A percentile compares a stretch with the other conserved stretches of the same genome.
Evolutionary conservation across 2,329 filamentous ascomycete species (phyloP).

Genomic region (Helotiales sp.): DNA sequence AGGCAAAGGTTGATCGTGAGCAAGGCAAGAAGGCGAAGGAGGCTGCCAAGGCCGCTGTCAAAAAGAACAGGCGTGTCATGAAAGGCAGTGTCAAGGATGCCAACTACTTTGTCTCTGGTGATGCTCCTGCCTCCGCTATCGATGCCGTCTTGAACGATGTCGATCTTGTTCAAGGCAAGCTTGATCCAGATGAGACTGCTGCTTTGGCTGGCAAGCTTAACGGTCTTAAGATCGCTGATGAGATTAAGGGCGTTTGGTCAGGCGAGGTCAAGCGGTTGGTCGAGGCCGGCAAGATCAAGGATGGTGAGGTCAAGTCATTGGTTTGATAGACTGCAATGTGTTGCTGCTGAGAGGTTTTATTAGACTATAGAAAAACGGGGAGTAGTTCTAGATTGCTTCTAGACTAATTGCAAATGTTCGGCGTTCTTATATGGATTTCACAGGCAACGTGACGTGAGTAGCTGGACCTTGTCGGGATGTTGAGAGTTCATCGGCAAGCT

Average conservation of each 20-base stretch:
- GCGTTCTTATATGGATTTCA: background rate
- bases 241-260: slow-evolving; percentile 84
- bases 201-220: slow-evolving; percentile 80
- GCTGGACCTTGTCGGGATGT: no score
- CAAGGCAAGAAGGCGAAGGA: slow-evolving; percentile 96
- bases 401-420: slow-evolving; percentile 29
- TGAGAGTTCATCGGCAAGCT: no score
- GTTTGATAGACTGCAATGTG: slow-evolving; percentile 44
- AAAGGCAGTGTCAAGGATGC: slow-evolving; percentile 94
- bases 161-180: slow-evolving; percentile 84
- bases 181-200: slow-evolving; percentile 90
- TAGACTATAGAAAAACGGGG: slow-evolving; percentile 6
- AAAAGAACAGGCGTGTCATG: slow-evolving; percentile 99
- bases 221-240: slow-evolving; percentile 75
- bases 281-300: slow-evolving; percentile 83
- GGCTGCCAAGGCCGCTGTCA: slow-evolving; percentile 96
- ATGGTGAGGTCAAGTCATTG: slow-evolving; percentile 76
- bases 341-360: slow-evolving; percentile 42
- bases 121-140: slow-evolving; percentile 76
- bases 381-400: background rate
- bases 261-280: slow-evolving; percentile 80
- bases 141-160: slow-evolving; percentile 84
- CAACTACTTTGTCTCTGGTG: slow-evolving; percentile 86
- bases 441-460: no score
- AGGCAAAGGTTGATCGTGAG: slow-evolving; percentile 83